Percentiles rank a stretch among this genome's conserved stretches.
Evolutionary conservation across 2,329 filamentous ascomycete genomes (phyloP).

Genomic region (Gaeumannomyces sp.): DNA sequence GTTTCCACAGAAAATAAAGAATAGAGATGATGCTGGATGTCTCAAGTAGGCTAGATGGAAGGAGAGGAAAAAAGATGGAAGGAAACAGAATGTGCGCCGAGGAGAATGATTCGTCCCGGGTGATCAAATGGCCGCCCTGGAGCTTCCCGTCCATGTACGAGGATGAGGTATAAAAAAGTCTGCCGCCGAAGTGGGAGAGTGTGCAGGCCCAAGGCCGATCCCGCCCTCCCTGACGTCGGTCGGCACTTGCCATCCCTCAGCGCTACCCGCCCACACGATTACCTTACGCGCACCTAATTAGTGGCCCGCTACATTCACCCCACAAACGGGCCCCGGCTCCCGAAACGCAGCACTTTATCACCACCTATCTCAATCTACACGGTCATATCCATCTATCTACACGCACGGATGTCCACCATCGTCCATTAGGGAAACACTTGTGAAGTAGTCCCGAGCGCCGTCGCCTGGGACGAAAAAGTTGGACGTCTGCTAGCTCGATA

Average conservation of each 20-base stretch:
- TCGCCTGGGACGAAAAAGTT: not conserved
- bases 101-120: not conserved
- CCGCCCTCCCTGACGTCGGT: not conserved
- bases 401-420: not conserved
- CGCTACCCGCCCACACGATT: too few relatives aligned
- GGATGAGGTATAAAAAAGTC: not conserved
- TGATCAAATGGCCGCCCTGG: too few relatives aligned
- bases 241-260: not conserved
- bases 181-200: too few relatives aligned
- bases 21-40: not conserved
- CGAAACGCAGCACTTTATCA: not conserved
- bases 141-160: not conserved
- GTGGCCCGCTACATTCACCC: not conserved
- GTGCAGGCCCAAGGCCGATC: not conserved
- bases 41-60: not conserved
- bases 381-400: too few relatives aligned
- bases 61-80: not conserved
- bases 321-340: not conserved
- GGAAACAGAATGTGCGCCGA: not conserved
- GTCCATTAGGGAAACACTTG: not conserved
- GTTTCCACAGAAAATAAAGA: not conserved
- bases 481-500: not conserved
- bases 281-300: too few relatives aligned
- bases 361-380: too few relatives aligned
- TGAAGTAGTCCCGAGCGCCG: too few relatives aligned